Conservation (phyloP, 495 filamentous ascomycete genomes). For the Aspergillus carlsbadensis region DNA sequence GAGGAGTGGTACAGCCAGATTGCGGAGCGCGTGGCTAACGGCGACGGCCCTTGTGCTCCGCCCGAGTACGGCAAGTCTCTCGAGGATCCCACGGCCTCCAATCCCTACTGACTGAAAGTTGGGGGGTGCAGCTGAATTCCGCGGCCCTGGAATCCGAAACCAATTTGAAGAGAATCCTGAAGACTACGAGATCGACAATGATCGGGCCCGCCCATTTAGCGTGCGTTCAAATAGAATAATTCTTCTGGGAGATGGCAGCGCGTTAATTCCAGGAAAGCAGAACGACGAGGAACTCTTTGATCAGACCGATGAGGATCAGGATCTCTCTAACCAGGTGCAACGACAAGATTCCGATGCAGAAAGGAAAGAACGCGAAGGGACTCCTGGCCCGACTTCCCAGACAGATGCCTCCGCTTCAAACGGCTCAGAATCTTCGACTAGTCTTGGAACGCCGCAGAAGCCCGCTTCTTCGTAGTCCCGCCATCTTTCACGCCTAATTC, state of each 20-base stretch:
- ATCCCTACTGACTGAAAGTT: conserved; percentile 48
- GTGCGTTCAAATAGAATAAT: conserved; percentile 80
- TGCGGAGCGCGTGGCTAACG: conserved; percentile 88
- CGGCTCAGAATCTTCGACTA: conserved; percentile 49
- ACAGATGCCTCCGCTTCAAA: conserved; percentile 25
- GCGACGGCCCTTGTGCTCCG: conserved; percentile 97
- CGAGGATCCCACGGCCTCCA: conserved; percentile 45
- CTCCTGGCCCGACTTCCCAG: conserved; percentile 48
- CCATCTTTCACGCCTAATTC: conserved; percentile 12
- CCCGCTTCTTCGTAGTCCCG: conserved; percentile 28
- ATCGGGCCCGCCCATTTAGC: conserved; percentile 59
- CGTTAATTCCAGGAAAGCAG: conserved; percentile 72
- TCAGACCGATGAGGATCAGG: conserved; percentile 77
- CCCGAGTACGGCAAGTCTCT: conserved; percentile 96
- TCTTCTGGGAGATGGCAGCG: conserved; percentile 89
- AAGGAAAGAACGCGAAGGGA: conserved; percentile 55
- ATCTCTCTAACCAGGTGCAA: conserved; percentile 57
- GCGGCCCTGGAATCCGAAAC: conserved; percentile 77
- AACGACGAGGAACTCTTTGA: conserved; percentile 93
- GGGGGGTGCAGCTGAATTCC: conserved; percentile 81
- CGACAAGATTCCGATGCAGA: conserved; percentile 36
- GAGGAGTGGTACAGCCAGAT: conserved; percentile 98
- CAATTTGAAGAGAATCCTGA: conserved; percentile 90
- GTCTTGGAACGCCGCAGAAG: conserved; percentile 30
- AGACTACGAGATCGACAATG: conserved; percentile 84